Conservation (phyloP, 179 eudicot species). For the Sideroxylon spinosum region DNA sequence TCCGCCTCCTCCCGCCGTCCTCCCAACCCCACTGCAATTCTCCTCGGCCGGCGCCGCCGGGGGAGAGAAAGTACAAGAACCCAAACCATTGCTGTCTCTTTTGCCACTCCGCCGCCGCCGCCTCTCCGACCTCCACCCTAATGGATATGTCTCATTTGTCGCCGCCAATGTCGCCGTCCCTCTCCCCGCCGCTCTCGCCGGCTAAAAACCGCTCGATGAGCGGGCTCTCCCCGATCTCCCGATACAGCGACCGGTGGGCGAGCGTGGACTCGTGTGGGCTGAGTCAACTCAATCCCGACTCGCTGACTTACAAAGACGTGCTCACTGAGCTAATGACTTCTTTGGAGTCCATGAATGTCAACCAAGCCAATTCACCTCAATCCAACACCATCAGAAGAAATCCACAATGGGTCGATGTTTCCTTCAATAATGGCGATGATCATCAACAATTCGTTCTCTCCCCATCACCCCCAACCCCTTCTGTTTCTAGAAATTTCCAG, state of each 20-base stretch:
- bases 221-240: slow-evolving; percentile 29
- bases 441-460: slow-evolving; percentile 41
- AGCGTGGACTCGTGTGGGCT: slow-evolving; percentile 21
- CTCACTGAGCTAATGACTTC: slow-evolving; percentile 49
- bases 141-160: slow-evolving; percentile 41
- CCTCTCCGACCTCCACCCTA: slow-evolving; percentile 63
- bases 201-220: slow-evolving; percentile 25
- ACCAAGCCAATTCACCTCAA: slow-evolving; percentile 17
- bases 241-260: slow-evolving; percentile 15
- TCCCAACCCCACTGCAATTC: not conserved
- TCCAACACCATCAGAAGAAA: slow-evolving; percentile 3
- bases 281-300: slow-evolving; percentile 8
- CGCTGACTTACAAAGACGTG: slow-evolving; percentile 41
- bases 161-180: slow-evolving; percentile 52
- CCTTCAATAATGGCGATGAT: slow-evolving; percentile 24
- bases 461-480: slow-evolving; percentile 29
- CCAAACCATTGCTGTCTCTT: slow-evolving; percentile 26
- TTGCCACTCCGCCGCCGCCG: slow-evolving; percentile 31
- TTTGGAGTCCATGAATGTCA: slow-evolving; percentile 42
- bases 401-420: slow-evolving; percentile 45
- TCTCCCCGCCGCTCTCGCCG: slow-evolving; percentile 52
- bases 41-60: slow-evolving; percentile 1
- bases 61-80: not conserved
- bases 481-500: slow-evolving; percentile 20
- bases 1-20: slow-evolving; percentile 43